A percentile compares a stretch with the other conserved stretches of the same genome.
These are phyloP conservation scores for Tulasnella calospora DNA, from an alignment of 768 basidiomycete genomes.

Conservation along the genomic window DNA sequence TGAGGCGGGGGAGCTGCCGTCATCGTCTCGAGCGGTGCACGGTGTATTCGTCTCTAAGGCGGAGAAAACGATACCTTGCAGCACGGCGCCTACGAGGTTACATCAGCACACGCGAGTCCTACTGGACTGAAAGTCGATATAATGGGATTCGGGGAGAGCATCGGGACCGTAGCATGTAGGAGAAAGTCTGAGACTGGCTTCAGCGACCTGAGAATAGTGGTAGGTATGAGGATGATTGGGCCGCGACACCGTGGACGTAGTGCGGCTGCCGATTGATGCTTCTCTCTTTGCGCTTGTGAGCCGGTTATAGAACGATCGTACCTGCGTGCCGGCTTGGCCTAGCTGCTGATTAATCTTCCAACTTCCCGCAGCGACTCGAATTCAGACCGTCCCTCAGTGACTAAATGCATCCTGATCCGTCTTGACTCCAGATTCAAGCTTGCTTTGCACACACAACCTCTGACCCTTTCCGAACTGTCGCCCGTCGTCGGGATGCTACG, in stretches of 20 bases:
- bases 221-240: background rate
- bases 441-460: background rate
- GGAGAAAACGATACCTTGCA: background rate
- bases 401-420: background rate
- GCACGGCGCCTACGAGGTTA: background rate
- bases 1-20: background rate
- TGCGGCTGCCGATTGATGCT: background rate
- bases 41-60: background rate
- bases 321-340: background rate
- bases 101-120: background rate
- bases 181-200: background rate
- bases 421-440: background rate
- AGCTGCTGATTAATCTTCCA: background rate
- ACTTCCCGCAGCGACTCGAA: background rate
- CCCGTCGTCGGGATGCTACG: background rate
- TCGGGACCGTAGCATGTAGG: background rate
- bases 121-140: background rate
- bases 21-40: background rate
- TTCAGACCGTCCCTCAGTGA: background rate
- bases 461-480: too few species aligned
- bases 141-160: background rate
- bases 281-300: background rate
- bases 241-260: background rate
- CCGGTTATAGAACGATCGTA: background rate
- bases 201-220: background rate